These are phyloP conservation scores for Nicotiana knightiana DNA, from an alignment of 257 asterid species.

Conservation along the genomic window DNA sequence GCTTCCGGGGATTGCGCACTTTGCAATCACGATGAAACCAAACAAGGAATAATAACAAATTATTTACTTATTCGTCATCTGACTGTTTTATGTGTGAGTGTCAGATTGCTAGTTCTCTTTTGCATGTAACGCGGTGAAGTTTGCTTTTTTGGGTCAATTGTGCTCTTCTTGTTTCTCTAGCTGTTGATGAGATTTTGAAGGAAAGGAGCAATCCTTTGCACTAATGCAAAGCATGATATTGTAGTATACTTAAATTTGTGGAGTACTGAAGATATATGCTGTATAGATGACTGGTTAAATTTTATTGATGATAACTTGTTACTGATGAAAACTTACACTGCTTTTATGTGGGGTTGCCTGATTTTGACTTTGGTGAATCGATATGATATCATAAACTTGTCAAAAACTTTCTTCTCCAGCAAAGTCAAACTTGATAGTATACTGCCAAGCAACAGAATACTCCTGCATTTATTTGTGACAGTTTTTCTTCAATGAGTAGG, in stretches of 20 bases:
- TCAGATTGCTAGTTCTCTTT: neutral
- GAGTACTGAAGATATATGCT: constrained; percentile 1
- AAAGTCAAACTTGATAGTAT: no score
- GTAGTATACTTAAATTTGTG: neutral
- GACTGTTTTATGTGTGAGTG: neutral
- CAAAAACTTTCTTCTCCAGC: neutral
- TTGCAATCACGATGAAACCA: neutral
- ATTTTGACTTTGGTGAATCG: neutral
- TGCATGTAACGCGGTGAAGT: neutral
- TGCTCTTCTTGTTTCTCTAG: neutral
- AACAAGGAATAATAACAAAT: neutral
- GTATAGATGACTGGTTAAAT: neutral
- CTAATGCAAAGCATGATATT: neutral
- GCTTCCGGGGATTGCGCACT: neutral
- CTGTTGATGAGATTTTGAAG: neutral
- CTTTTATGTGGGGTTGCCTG: neutral
- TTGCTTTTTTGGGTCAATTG: neutral
- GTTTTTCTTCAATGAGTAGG: no score
- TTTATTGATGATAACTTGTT: neutral
- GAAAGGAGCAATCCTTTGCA: neutral
- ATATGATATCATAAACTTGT: neutral
- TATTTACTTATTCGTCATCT: neutral
- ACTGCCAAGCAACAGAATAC: no score
- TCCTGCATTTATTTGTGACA: no score
- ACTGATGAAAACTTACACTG: neutral